phyloP scores from a whole-genome alignment of 331 rosid genomes.

The Phaseolus coccineus region DNA sequence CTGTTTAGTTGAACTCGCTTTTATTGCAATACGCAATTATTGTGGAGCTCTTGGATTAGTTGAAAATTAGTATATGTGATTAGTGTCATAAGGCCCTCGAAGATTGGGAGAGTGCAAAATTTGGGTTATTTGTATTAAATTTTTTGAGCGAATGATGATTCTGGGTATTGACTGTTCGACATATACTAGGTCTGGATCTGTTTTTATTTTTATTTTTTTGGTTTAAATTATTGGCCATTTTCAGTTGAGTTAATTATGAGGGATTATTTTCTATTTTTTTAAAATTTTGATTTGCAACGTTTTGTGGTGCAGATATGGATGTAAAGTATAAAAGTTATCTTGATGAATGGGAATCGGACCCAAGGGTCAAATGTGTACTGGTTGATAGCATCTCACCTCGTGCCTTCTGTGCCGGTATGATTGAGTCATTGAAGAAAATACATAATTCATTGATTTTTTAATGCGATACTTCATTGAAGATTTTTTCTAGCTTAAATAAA shows the following conservation, averaged over 20 bases:
- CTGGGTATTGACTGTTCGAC: constrained; percentile 21
- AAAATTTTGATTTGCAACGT: constrained; percentile 23
- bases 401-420: constrained; percentile 92
- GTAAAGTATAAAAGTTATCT: constrained; percentile 77
- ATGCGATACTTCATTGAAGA: constrained; percentile 17
- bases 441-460: neutral
- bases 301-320: constrained; percentile 87
- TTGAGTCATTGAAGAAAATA: constrained; percentile 31
- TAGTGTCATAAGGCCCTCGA: constrained; percentile 6
- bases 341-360: constrained; percentile 92
- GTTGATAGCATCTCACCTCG: constrained; percentile 90
- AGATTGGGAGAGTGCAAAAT: constrained; percentile 28
- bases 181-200: constrained; percentile 1
- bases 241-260: constrained; percentile 17
- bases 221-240: neutral
- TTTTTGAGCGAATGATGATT: constrained; percentile 29
- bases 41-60: constrained; percentile 18
- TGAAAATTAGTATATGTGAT: constrained; percentile 14
- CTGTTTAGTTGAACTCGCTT: constrained; percentile 20
- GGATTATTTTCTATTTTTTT: neutral
- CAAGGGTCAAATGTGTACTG: constrained; percentile 84
- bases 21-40: constrained; percentile 15
- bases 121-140: constrained; percentile 21
- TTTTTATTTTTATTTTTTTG: neutral
- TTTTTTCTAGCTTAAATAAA: constrained; percentile 24